These are phyloP conservation scores for Syzygium aromaticum DNA, from an alignment of 345 rosid genomes.

Conservation along the genomic window DNA sequence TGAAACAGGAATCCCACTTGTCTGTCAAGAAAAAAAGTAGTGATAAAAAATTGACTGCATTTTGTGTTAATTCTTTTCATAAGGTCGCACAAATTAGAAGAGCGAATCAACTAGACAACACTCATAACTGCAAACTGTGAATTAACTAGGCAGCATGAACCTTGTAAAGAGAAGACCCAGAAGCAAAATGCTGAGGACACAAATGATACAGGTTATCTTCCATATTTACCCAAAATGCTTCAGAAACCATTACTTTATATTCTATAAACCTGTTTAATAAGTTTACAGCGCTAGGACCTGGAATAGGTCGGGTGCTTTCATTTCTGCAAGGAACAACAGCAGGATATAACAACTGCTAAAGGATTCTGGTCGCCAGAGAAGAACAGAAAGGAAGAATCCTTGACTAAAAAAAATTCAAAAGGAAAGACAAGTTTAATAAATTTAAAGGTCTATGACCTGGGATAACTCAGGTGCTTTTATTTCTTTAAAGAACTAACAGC, in stretches of 20 bases:
- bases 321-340: neutral
- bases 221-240: neutral
- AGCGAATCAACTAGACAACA: neutral
- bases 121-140: neutral
- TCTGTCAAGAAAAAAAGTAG: constrained; percentile 13
- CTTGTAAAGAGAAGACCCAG: neutral
- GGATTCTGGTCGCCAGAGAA: neutral
- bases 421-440: neutral
- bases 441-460: neutral
- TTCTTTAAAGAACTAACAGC: neutral
- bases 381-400: neutral
- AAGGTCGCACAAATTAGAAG: neutral
- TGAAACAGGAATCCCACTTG: constrained; percentile 35
- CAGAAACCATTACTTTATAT: neutral
- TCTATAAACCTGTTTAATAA: neutral
- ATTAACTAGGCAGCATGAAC: neutral
- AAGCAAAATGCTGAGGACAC: neutral
- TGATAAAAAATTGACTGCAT: neutral
- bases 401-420: neutral
- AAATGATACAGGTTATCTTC: neutral
- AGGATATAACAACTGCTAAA: neutral
- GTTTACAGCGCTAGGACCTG: neutral
- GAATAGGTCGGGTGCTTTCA: neutral
- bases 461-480: neutral
- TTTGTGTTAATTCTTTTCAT: neutral